Conservation (phyloP, 495 filamentous ascomycete genomes). For the Amphirosellinia nigrospora region DNA sequence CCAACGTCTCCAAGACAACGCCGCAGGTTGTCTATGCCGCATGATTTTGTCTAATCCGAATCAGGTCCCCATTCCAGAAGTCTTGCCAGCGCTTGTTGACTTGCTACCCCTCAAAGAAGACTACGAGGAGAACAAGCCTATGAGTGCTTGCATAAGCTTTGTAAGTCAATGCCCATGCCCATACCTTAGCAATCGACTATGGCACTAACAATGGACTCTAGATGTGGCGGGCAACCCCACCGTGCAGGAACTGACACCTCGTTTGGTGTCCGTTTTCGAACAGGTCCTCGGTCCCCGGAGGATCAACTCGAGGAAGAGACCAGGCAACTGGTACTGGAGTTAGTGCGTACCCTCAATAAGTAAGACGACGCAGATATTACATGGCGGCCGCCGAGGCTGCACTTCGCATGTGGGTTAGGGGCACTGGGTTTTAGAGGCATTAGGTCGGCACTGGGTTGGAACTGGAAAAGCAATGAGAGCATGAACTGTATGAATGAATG, state of each 20-base stretch:
- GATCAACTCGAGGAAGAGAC: constrained; percentile 87
- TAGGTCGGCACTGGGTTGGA: constrained; percentile 4
- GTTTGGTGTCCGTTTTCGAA: constrained; percentile 80
- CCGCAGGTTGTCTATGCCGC: constrained; percentile 87
- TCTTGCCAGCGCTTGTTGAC: constrained; percentile 78
- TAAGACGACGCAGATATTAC: constrained; percentile 16
- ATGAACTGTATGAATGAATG: constrained; percentile 31
- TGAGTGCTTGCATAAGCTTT: constrained; percentile 84
- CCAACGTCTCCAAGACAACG: constrained; percentile 87
- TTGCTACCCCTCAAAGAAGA: constrained; percentile 91
- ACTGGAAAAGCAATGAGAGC: constrained; percentile 25
- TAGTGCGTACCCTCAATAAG: constrained; percentile 35
- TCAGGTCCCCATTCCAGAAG: constrained; percentile 76
- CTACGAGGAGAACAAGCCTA: constrained; percentile 94
- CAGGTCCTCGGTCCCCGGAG: constrained; percentile 77
- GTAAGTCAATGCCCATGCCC: constrained; percentile 57
- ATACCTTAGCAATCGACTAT: background rate
- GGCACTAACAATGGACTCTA: constrained; percentile 42
- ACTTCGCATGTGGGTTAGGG: background rate
- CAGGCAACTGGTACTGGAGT: constrained; percentile 50
- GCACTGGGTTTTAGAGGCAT: background rate
- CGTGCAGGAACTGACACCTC: constrained; percentile 75
- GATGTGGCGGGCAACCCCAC: constrained; percentile 76
- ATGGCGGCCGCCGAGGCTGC: background rate
- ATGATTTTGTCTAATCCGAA: constrained; percentile 88